Evolutionary conservation across 805 yeast species (phyloP), one percentile per base, ranked within the genome.

Genomic region (Zygosaccharomyces bailii): DNA sequence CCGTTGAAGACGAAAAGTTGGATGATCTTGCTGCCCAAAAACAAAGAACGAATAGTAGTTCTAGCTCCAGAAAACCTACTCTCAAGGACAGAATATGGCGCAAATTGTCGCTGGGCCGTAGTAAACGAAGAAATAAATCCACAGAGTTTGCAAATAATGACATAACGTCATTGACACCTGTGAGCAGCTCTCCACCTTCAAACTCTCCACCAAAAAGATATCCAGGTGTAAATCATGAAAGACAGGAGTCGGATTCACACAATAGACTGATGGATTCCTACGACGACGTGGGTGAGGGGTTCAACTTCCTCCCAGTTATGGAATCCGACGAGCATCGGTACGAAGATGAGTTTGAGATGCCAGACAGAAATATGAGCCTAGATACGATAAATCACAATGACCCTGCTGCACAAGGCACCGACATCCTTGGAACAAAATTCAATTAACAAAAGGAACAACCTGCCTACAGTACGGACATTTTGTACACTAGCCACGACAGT

Each of bases 201-300:
- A 24, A 17, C 16, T 38, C 49, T 9, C 44, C 44, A 21, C 42
- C 41, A n/a, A 51, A 37, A 43, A 59, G 51, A 34, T 60, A 56
- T 34, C 60, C 63, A 3, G 61, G 61, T 3, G 39, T 46, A 8
- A 21, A 29, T 13, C 61, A 51, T 43, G 59, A 20, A 25, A 60
- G 60, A 51, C 57, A 43, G 39, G 54, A 42, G 38, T 62, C 68
- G 4, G 66, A 54, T 13, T 53, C 66, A 1, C 53, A 50, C 3
- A 58, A 60, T 41, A 64, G 65, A 2, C 39, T 63, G 21, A 62
- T 63, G 40, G 53, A 51, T 23, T 49, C 62, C 18, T 55, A 43
- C 19, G 60, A 50, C 10, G 51, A 46, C 20, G 40, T 37, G 13
- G 58, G 54, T 17, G 53, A 53, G 37, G 51, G 43, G 14, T 50